Evolutionary conservation across 257 asterid species (phyloP), one percentile per base, ranked within the genome.

Genomic region (Solanum neorickii): DNA sequence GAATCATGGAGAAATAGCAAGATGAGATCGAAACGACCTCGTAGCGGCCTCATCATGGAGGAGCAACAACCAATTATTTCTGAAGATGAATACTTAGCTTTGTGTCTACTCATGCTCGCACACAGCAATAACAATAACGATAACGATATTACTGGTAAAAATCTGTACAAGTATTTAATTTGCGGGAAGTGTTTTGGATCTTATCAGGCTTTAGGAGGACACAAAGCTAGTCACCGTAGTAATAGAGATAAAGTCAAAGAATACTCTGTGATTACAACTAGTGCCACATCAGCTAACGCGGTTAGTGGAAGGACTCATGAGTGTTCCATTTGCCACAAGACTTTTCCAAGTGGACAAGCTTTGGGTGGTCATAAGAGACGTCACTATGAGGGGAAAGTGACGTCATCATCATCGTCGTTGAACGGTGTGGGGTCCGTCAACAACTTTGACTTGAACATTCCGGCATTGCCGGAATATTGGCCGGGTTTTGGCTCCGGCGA

Each of bases 1-100:
- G 83, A 86, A 78, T 82, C 93, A 1, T 91, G 94, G 93, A 84
- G 89, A 5, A 93, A 91, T 14, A 93, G 93, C 1, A 93, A 92
- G 56, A 29, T 68, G 5, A 80, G 94, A 72, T 89, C 95, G 3
- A 92, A 92, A 84, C 88, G 96, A 23, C 86, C 89, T 2, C 90
- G 93, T 3, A 75, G 87, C 42, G 21, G 88, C 41, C 12, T 15
- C 46, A 11, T 46, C 14, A 27, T 65, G n/a, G 92, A 90, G 6
- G 18, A 85, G 23, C 87, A 90, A 13, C 89, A 35, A 35, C 27
- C 49, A 35, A 73, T 9, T 4, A 73, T 91, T 18, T 87, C 91
- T 2, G 94, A 92, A 39, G 95, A 93, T 31, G 98, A 94, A 87
- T 92, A 94, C 77, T 73, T 94, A 20, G 98, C 98, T n/a, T 88